phyloP scores from a whole-genome alignment of 2,329 filamentous ascomycete species.

The Tolypocladium tropicale region DNA sequence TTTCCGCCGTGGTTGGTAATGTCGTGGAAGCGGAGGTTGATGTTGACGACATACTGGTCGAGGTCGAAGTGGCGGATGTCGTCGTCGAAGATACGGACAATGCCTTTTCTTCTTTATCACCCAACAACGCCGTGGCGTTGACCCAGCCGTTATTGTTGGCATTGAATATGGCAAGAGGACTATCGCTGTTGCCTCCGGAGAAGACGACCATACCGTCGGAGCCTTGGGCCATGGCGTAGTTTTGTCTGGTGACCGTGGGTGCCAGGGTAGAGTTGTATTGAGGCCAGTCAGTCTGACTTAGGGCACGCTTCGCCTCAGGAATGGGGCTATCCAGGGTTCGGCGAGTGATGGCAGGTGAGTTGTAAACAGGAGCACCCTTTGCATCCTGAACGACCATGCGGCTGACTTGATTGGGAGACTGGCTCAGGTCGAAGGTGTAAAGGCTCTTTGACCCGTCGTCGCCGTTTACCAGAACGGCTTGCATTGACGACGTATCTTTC shows the following conservation, averaged over 20 bases:
- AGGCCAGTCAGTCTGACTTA: constrained; percentile 60
- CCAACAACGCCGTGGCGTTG: constrained; percentile 56
- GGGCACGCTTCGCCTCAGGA: constrained; percentile 19
- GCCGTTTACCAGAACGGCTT: constrained; percentile 57
- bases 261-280: constrained; percentile 67
- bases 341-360: constrained; percentile 30
- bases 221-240: constrained; percentile 63
- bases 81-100: constrained; percentile 20
- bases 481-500: constrained; percentile 41
- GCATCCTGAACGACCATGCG: constrained; percentile 57
- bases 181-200: constrained; percentile 59
- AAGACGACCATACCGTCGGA: constrained; percentile 61
- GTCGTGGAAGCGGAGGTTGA: constrained; percentile 10
- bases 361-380: constrained; percentile 42
- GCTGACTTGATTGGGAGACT: constrained; percentile 64
- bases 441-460: constrained; percentile 70
- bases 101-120: constrained; percentile 29
- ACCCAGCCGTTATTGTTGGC: constrained; percentile 67
- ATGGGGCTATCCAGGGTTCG: constrained; percentile 15
- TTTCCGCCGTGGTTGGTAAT: constrained; percentile 10
- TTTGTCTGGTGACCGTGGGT: constrained; percentile 49
- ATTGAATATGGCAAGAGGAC: constrained; percentile 69
- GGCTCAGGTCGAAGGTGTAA: constrained; percentile 65
- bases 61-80: constrained; percentile 13
- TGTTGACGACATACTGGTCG: constrained; percentile 8